These are phyloP conservation scores for Tardiomyces depauwii DNA, from an alignment of 1,139 yeast species.

Conservation along the genomic window DNA sequence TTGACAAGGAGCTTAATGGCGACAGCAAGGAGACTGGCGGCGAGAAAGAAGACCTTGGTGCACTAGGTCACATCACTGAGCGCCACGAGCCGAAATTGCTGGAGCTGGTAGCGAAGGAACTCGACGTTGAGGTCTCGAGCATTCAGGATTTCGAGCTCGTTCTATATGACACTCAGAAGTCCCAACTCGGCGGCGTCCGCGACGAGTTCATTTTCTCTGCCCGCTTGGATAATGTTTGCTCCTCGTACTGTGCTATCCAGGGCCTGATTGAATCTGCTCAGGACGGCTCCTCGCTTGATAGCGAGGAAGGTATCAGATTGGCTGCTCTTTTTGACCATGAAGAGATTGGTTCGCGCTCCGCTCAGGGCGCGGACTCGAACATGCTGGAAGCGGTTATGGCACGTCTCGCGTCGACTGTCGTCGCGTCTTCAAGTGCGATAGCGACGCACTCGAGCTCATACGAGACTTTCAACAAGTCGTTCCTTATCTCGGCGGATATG, in stretches of 20 bases:
- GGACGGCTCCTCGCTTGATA: conserved; percentile 26
- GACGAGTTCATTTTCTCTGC: conserved; percentile 90
- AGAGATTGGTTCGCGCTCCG: conserved; percentile 86
- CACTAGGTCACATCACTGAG: conserved; percentile 52
- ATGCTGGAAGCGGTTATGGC: conserved; percentile 69
- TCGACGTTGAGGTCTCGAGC: conserved; percentile 36
- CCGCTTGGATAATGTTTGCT: conserved; percentile 82
- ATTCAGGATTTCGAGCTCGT: conserved; percentile 84
- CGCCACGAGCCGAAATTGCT: conserved; percentile 71
- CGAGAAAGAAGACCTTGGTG: conserved; percentile 44
- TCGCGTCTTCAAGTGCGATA: conserved; percentile 24
- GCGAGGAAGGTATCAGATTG: conserved; percentile 51
- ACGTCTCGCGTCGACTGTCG: conserved; percentile 44
- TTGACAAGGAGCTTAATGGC: conserved; percentile 24
- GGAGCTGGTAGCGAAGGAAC: conserved; percentile 55
- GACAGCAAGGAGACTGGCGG: conserved; percentile 19
- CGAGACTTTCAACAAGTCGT: conserved; percentile 70
- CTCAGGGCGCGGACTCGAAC: conserved; percentile 94
- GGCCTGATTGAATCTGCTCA: conserved; percentile 51
- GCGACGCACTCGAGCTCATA: conserved; percentile 18
- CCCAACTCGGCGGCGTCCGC: conserved; percentile 76
- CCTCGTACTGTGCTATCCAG: conserved; percentile 68
- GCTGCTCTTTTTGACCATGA: conserved; percentile 88
- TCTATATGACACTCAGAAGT: conserved; percentile 75
- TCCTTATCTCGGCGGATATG: conserved; percentile 86